phyloP scores from a whole-genome alignment of 1,284 basidiomycete genomes.

The Apiotrichum akiyoshidainum region DNA sequence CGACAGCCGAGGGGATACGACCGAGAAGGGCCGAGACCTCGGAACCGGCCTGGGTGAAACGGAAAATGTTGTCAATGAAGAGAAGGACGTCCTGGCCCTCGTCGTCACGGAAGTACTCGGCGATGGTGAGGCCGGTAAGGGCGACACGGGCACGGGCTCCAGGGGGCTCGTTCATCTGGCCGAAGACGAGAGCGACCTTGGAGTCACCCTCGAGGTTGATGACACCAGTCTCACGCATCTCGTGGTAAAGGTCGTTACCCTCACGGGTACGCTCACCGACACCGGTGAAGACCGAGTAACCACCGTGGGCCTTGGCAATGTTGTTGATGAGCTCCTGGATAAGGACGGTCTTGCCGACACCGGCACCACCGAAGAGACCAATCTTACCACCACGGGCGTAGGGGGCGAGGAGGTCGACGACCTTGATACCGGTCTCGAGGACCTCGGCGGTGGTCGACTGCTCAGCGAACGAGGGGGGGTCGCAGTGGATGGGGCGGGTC shows the following conservation, averaged over 20 bases:
- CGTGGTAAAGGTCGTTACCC: conserved; percentile 99
- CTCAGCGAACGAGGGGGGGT: conserved; percentile 93
- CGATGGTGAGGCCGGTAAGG: conserved; percentile 96
- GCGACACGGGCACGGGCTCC: conserved; percentile 99
- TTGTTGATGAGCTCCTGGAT: conserved; percentile 99
- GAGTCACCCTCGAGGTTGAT: conserved; percentile 98
- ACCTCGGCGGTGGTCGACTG: conserved; percentile 98
- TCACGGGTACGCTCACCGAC: conserved; percentile 97
- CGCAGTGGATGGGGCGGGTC: conserved; percentile 87
- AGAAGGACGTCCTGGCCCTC: conserved; percentile 99
- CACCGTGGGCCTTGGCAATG: conserved; percentile 99
- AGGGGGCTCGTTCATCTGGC: conserved; percentile 99
- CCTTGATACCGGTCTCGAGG: conserved; percentile 99
- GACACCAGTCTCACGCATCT: conserved; percentile 99
- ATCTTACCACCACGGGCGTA: conserved; percentile 99
- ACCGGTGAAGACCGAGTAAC: conserved; percentile 99
- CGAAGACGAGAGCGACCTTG: conserved; percentile 99
- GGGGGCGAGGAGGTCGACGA: conserved; percentile 97
- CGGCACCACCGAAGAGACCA: conserved; percentile 99
- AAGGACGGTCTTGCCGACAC: conserved; percentile 99
- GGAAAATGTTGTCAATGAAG: conserved; percentile 99
- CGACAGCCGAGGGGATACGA: conserved; percentile 99
- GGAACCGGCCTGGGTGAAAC: conserved; percentile 99
- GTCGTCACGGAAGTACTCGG: conserved; percentile 99
- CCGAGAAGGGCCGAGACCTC: conserved; percentile 99